Evolutionary conservation across 129 eudicot genomes (phyloP).

Genomic region (Oenanthe sinensis): DNA sequence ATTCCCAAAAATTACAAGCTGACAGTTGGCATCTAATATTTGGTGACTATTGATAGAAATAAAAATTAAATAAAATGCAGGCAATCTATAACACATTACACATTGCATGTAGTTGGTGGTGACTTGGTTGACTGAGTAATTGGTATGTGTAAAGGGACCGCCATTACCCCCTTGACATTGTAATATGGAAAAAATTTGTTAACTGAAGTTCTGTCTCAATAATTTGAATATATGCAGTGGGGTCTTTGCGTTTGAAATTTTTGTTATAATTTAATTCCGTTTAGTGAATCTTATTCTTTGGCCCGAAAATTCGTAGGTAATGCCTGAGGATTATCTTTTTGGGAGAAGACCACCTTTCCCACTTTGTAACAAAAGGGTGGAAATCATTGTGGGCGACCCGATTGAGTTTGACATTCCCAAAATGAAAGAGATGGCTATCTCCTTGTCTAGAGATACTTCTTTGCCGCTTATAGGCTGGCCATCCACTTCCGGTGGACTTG

Average conservation of each 20-base stretch:
- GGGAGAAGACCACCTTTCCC: conserved; percentile 78
- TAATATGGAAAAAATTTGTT: not conserved
- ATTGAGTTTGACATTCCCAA: conserved; percentile 62
- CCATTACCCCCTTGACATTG: not conserved
- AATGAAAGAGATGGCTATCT: conserved; percentile 49
- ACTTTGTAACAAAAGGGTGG: conserved; percentile 48
- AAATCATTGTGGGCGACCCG: conserved; percentile 70
- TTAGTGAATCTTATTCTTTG: not conserved
- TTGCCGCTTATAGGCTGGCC: conserved; percentile 59
- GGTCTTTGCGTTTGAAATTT: not conserved
- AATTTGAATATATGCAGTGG: not conserved
- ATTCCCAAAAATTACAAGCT: not conserved
- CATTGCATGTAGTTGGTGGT: not conserved
- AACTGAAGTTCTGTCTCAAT: not conserved
- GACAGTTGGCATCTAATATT: not conserved
- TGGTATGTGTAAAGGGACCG: not conserved
- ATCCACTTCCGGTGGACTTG: conserved; percentile 34
- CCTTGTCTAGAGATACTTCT: conserved; percentile 40
- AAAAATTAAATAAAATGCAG: not conserved
- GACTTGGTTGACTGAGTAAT: not conserved
- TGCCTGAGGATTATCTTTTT: conserved; percentile 82
- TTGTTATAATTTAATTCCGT: not conserved
- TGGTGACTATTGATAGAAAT: not conserved
- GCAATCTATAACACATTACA: not conserved
- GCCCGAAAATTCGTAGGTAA: conserved; percentile 44